These are phyloP conservation scores for Aspergillus olivimuriae DNA, from an alignment of 495 filamentous ascomycete genomes.

Conservation along the genomic window DNA sequence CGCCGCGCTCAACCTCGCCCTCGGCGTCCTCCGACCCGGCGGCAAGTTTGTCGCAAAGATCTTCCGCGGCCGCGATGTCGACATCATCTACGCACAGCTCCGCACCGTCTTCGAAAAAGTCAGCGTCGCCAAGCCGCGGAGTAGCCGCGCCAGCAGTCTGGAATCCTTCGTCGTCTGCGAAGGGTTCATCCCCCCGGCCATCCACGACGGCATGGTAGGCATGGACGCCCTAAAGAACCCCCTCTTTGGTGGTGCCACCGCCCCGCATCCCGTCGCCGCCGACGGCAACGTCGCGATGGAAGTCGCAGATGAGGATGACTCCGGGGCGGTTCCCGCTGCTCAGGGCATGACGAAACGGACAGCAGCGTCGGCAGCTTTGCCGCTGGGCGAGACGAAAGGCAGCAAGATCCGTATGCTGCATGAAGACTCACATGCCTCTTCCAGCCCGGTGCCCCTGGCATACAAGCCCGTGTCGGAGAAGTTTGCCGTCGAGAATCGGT, in stretches of 20 bases:
- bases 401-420: constrained; percentile 26
- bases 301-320: constrained; percentile 46
- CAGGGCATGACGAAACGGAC: constrained; percentile 1
- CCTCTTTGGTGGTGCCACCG: constrained; percentile 39
- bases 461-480: constrained; percentile 22
- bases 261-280: constrained; percentile 26
- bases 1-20: constrained; percentile 83
- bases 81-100: constrained; percentile 85
- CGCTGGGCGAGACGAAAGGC: neutral
- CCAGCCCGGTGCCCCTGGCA: constrained; percentile 15
- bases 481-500: constrained; percentile 46
- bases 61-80: constrained; percentile 88
- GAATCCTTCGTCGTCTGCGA: constrained; percentile 96
- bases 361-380: neutral
- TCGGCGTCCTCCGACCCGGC: constrained; percentile 84
- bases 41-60: constrained; percentile 98
- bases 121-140: constrained; percentile 85
- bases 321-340: constrained; percentile 13
- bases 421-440: constrained; percentile 14
- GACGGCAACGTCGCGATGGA: constrained; percentile 60
- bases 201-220: constrained; percentile 24
- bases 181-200: constrained; percentile 59
- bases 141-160: constrained; percentile 85
- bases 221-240: constrained; percentile 40
- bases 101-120: constrained; percentile 85